These are phyloP conservation scores for Alternaria angustiovoidea DNA, from an alignment of 2,329 filamentous ascomycete genomes.

Conservation along the genomic window DNA sequence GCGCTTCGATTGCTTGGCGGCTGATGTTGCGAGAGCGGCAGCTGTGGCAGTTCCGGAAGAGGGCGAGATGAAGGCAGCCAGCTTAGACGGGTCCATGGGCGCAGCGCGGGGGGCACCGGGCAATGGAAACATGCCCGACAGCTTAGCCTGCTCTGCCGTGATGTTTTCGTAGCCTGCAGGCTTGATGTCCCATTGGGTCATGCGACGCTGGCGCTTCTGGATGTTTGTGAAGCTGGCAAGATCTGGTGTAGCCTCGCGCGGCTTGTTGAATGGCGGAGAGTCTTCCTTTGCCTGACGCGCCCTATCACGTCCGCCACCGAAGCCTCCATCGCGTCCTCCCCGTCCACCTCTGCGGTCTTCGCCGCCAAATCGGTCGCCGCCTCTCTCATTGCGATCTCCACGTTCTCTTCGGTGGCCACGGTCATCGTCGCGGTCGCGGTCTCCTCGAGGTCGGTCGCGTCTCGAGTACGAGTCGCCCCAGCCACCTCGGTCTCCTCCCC, in stretches of 20 bases:
- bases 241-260: conserved; percentile 94
- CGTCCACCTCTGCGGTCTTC: conserved; percentile 49
- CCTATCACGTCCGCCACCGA: conserved; percentile 57
- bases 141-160: conserved; percentile 96
- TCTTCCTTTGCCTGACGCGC: conserved; percentile 73
- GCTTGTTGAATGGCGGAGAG: conserved; percentile 78
- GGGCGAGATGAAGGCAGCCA: conserved; percentile 96
- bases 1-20: conserved; percentile 92
- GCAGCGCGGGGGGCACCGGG: conserved; percentile 94
- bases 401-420: conserved; percentile 45
- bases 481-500: conserved; percentile 56
- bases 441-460: conserved; percentile 44
- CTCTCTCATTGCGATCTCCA: conserved; percentile 57
- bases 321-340: conserved; percentile 35
- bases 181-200: conserved; percentile 99
- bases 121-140: conserved; percentile 98
- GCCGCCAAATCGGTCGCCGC: conserved; percentile 58
- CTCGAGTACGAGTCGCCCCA: conserved; percentile 63
- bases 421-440: conserved; percentile 46
- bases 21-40: conserved; percentile 87
- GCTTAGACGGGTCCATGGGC: conserved; percentile 90
- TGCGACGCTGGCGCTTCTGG: conserved; percentile 83
- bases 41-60: conserved; percentile 75
- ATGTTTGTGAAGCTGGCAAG: conserved; percentile 85
- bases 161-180: conserved; percentile 98